Percentiles rank a stretch among this genome's conserved stretches.
Evolutionary conservation across 2,329 filamentous ascomycete genomes (phyloP).

Genomic region (Hymenoscyphus albidus): DNA sequence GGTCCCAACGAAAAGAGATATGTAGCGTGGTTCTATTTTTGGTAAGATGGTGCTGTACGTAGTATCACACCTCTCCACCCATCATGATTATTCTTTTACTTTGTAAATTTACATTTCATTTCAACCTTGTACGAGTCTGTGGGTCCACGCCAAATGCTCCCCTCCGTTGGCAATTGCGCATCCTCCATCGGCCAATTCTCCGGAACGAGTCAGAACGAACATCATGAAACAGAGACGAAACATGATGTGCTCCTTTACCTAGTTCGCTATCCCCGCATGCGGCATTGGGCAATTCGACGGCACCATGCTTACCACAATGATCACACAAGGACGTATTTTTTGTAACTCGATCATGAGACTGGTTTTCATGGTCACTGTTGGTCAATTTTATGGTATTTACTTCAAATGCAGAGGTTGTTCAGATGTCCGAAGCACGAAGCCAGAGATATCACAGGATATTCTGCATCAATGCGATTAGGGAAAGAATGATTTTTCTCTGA

Average conservation of each 20-base stretch:
- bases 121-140: neutral
- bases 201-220: constrained; percentile 1
- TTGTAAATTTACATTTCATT: neutral
- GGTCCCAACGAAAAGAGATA: neutral
- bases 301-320: neutral
- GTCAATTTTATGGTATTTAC: constrained; percentile 14
- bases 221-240: constrained; percentile 3
- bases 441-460: neutral
- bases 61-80: neutral
- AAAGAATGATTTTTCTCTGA: neutral
- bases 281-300: neutral
- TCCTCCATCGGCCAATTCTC: neutral
- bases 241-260: neutral
- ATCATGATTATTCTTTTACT: neutral
- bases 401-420: constrained; percentile 9
- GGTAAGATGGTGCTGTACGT: neutral
- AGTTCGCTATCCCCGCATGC: neutral
- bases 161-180: neutral
- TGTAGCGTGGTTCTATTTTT: constrained; percentile 3
- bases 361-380: neutral
- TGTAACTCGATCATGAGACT: neutral
- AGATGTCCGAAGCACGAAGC: constrained; percentile 3
- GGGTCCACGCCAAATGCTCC: neutral
- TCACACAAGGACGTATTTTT: too few relatives aligned
- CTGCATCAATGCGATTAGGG: neutral